Evolutionary conservation across 2,329 filamentous ascomycete species (phyloP).

Genomic region (Fusarium anthophilum): DNA sequence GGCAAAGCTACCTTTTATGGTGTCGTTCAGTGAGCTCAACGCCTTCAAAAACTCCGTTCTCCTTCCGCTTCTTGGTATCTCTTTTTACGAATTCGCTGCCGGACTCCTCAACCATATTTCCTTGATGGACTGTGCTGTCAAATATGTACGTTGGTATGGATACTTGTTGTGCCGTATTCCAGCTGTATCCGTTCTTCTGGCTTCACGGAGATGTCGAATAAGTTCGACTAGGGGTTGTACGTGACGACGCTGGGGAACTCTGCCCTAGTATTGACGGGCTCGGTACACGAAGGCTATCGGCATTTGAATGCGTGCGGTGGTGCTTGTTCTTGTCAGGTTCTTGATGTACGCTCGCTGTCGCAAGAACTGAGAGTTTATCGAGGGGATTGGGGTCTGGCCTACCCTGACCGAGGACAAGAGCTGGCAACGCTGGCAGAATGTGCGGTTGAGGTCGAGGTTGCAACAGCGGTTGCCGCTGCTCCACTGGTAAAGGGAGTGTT

Average conservation of each 20-base stretch:
- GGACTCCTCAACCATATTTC: background rate
- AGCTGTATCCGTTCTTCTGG: slow-evolving; percentile 33
- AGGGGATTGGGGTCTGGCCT: slow-evolving; percentile 38
- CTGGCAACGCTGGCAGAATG: slow-evolving; percentile 30
- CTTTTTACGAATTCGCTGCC: background rate
- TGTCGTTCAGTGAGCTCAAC: background rate
- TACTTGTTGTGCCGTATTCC: slow-evolving; percentile 19
- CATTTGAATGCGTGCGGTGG: slow-evolving; percentile 25
- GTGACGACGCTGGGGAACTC: slow-evolving; percentile 36
- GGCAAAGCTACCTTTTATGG: background rate
- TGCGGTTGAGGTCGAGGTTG: slow-evolving; percentile 35
- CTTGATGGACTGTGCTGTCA: slow-evolving; percentile 15
- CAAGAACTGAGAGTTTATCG: slow-evolving; percentile 52
- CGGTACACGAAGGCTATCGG: slow-evolving; percentile 39
- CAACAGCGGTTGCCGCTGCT: slow-evolving; percentile 34
- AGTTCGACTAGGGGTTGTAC: slow-evolving; percentile 34
- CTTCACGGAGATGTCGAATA: slow-evolving; percentile 39
- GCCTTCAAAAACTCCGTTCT: background rate
- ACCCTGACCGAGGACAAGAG: slow-evolving; percentile 40
- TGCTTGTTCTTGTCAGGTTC: slow-evolving; percentile 38
- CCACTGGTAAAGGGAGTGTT: slow-evolving; percentile 21
- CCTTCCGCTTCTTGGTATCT: background rate
- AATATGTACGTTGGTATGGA: background rate
- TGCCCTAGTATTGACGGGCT: slow-evolving; percentile 35
- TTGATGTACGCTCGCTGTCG: slow-evolving; percentile 49